Evolutionary conservation across 371 early-diverging fungal genomes (phyloP).

Genomic region (Mortierella sp.): DNA sequence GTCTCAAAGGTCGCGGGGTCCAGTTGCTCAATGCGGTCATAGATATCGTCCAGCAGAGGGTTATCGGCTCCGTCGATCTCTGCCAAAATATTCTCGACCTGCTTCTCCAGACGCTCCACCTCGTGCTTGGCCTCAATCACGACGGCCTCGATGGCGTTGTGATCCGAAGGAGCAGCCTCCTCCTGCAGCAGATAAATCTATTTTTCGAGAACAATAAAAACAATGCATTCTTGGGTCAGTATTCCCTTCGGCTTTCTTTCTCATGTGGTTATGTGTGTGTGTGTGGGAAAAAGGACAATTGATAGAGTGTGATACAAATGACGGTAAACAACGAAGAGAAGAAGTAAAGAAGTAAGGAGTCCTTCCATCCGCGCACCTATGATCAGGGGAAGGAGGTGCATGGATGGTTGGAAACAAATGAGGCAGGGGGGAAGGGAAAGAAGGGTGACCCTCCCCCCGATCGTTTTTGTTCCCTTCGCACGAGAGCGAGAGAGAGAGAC

Average conservation of each 20-base stretch:
- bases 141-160: slow-evolving; percentile 93
- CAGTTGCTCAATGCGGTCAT: slow-evolving; percentile 94
- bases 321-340: neutral
- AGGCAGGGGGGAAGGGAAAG: neutral
- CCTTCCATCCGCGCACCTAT: neutral
- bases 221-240: no score
- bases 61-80: slow-evolving; percentile 89
- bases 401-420: neutral
- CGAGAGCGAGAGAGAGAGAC: neutral
- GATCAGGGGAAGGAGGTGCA: neutral
- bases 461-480: neutral
- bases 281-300: no score
- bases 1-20: slow-evolving; percentile 96
- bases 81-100: slow-evolving; percentile 89
- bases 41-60: slow-evolving; percentile 92
- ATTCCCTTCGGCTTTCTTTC: neutral
- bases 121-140: slow-evolving; percentile 92
- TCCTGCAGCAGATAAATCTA: slow-evolving; percentile 94
- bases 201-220: neutral
- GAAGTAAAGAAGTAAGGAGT: neutral
- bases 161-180: slow-evolving; percentile 94
- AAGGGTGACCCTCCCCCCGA: neutral
- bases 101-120: slow-evolving; percentile 89
- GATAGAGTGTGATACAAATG: neutral
- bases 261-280: neutral